Percentiles rank a stretch among this genome's conserved stretches.
Conservation (phyloP, 176 grass and related monocot species). For the Thinopyrum elongatum region DNA sequence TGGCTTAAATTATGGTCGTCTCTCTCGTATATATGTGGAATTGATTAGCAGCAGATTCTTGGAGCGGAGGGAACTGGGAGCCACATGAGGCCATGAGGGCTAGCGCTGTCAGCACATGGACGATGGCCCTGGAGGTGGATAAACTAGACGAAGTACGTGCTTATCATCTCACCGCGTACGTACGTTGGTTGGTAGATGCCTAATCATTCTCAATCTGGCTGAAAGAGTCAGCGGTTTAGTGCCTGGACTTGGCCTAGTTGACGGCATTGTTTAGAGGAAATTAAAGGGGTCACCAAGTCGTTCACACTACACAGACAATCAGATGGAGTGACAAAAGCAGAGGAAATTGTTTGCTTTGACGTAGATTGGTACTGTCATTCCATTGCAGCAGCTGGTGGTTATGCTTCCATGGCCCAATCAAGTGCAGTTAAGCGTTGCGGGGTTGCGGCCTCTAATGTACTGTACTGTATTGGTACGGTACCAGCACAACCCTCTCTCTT, state of each 20-base stretch:
- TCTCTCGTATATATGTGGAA: too few relatives aligned
- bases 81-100: constrained; percentile 42
- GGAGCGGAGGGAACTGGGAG: background rate
- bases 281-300: constrained; percentile 4
- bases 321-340: background rate
- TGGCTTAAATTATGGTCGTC: too few relatives aligned
- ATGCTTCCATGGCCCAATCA: background rate
- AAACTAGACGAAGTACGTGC: background rate
- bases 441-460: background rate
- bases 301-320: background rate
- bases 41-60: background rate
- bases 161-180: constrained; percentile 1
- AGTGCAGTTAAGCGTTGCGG: background rate
- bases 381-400: background rate
- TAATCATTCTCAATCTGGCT: constrained; percentile 24
- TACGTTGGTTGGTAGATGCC: background rate
- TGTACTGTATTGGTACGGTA: background rate
- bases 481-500: too few relatives aligned
- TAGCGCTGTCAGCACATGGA: constrained; percentile 47
- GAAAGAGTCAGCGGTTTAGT: constrained; percentile 28
- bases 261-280: background rate
- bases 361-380: background rate
- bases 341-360: background rate
- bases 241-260: background rate
- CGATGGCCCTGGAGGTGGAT: constrained; percentile 19